Base-by-base conservation (phyloP, 2,329 filamentous ascomycete species). In the Nannizziopsis arthrosporioides region DNA sequence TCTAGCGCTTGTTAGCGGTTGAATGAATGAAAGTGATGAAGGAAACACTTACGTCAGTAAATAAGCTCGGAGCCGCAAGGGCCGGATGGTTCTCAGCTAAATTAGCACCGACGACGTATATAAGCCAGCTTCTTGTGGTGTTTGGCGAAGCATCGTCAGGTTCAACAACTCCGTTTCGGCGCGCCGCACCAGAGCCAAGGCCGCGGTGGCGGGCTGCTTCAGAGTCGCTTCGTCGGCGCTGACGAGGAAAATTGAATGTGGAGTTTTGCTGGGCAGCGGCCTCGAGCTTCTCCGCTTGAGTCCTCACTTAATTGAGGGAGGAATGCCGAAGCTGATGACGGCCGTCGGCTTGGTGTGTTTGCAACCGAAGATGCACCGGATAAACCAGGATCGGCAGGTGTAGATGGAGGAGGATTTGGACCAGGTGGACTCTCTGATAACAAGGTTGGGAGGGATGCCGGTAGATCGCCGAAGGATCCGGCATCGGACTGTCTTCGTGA, bases 81-180 rank as follows among this genome's bases (percentile, higher is more conserved):
- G 82, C 81, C 17, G 80, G 81, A 59, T 84, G 80, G 54, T 82
- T 81, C 56, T 83, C 80, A 1, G 81, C 80, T 46, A 83, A 76
- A 54, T 80, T 82, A 37, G 80, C 81, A 39, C 80, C 80, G 44
- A 84, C 74, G 7, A 84, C 80, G 59, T 84, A 84, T 46, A 84
- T 83, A 56, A 84, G 74, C 80, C 80, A 84, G 62, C 79, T 84
- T 54, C 80, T 69, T 47, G 77, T 78, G 47, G 70, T 72, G 49
- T 68, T 66, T 37, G 67, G 64, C 8, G 66, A 60, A 47, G 68
- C 61, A 40, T 72, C 69, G 49, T 78, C 73, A 17, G 78, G 76
- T 52, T 77, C 75, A 52, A 82, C 79, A 14, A 82, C 75, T 15
- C 80, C 79, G 59, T 82, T 81, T 38, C 79, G 72, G 31, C 80